Evolutionary conservation across 1,139 yeast species (phyloP), one percentile per base, ranked within the genome.

Genomic region (Yamadazyma aaseri): DNA sequence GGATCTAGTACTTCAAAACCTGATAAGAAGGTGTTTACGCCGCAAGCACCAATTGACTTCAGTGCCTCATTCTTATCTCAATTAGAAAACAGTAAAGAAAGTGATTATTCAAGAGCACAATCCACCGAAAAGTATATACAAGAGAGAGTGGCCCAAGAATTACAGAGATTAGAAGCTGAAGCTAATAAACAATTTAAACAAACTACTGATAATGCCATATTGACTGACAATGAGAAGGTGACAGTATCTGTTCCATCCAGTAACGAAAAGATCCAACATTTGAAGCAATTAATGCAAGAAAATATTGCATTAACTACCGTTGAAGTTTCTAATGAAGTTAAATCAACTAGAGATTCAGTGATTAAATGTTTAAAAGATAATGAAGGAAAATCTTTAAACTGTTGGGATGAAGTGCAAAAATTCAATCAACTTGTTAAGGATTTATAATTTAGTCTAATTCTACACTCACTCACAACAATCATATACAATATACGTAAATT

Each of bases 61-160:
- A 80, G 82, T 41, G 80, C 83, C 12, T 73, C 79, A 18, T 76
- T 82, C 41, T 67, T 86, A 44, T 71, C 81, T 16, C 85, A 83
- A 52, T 73, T 89, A 46, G 95, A 86, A 48, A 69, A 76, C 33
- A 73, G 85, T 6, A 71, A 77, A 29, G 96, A 86, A 70, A 78
- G 94, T 6, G 90, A 89, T 56, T 85, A 78, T 56, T 77, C 95
- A 13, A 79, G 96, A 52, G 73, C 83, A 32, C 96, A 87, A 56
- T 75, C 81, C 54, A 75, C 87, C 12, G 92, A 86, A 42, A 80
- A 79, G 55, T 79, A 79, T 51, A 76, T 90, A 40, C 90, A 89
- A 57, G 84, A 84, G 36, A 72, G 83, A 52, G 92, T 90, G 17
- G 69, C 81, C 29, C 73, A 73, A 42, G 85, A 81, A 51, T 71